Percentiles rank a stretch among this genome's conserved stretches.
phyloP scores from a whole-genome alignment of 2,329 filamentous ascomycete genomes.

The Colletotrichum somersetense region DNA sequence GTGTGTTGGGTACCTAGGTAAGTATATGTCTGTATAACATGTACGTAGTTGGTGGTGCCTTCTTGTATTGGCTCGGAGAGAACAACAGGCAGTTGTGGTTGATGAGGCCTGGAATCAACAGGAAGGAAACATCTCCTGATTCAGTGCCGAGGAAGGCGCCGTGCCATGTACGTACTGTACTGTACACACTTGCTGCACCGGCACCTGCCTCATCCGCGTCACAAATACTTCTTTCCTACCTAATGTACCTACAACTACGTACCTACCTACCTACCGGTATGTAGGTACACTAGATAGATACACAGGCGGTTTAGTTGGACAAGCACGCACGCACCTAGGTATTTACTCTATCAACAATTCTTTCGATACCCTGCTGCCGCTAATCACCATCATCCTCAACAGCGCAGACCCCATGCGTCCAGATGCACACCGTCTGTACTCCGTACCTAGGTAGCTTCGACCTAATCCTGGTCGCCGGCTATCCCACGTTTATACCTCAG shows the following conservation, averaged over 20 bases:
- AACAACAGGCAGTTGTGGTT: neutral
- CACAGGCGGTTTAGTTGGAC: too few species aligned
- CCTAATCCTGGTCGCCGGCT: slow-evolving; percentile 5
- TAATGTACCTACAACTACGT: neutral
- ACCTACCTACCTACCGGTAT: neutral
- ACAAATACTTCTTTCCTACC: neutral
- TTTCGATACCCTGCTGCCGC: neutral
- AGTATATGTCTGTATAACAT: neutral
- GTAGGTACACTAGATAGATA: neutral
- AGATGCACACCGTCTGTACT: slow-evolving; percentile 1
- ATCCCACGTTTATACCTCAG: slow-evolving; percentile 6
- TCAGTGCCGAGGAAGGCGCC: neutral
- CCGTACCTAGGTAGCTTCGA: neutral
- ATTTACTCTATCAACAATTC: neutral
- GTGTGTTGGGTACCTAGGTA: neutral
- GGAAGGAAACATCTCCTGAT: slow-evolving; percentile 7
- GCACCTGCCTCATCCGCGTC: slow-evolving; percentile 3
- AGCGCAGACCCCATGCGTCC: slow-evolving; percentile 3
- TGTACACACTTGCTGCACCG: neutral
- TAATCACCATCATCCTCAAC: neutral
- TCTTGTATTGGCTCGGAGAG: slow-evolving; percentile 1
- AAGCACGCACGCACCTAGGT: too few species aligned
- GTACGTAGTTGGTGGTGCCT: neutral
- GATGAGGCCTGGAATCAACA: neutral
- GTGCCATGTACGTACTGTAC: neutral